Base-by-base conservation (phyloP, 2,329 filamentous ascomycete genomes). In the Fusarium mexicanum region DNA sequence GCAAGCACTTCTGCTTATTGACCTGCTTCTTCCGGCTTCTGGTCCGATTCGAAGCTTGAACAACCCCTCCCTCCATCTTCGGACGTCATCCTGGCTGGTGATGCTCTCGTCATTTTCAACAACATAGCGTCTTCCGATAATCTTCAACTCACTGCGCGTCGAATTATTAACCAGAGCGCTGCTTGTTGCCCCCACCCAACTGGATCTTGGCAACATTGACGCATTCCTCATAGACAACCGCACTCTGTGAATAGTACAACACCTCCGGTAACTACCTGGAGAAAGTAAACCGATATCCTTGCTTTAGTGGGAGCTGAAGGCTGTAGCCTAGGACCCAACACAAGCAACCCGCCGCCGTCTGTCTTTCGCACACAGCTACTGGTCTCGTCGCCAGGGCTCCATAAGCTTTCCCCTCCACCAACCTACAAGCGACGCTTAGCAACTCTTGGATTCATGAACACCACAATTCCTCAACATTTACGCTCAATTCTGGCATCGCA, bases 361-460 rank as follows among this genome's bases (percentile, higher is more conserved):
- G 64, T 70, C 33, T 58, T 64, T 72, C 48, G 62, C 69, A 54
- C 59, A 43, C 69, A 61, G 54, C 41, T 61, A 41, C 44, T 37
- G 47, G 64, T 37, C 47, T 68, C 48, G 31, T 68, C 29, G 35
- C 58, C 58, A 64, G 43, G 43, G 57, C 59, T 55, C 58, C 67
- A 58, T 69, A 69, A 60, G 69, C 69, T 60, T 69, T 60, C 50
- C 58, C 65, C 64, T 64, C 66, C 61, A 70, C 60, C 64, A 62
- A 48, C 64, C 48, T 66, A 50, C 61, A 43, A 59, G n/a, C 61
- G 24, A 65, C 61, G 50, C 63, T 64, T 71, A 66, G 62, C 64
- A 35, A 66, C 61, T 63, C 38, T 50, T 59, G 68, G 59, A 70
- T 76, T 77, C 76, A 78, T 78, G 76, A 77, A 64, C 61, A 69